phyloP scores from a whole-genome alignment of 768 basidiomycete species.

The Pilatotrama ljubarskyi region DNA sequence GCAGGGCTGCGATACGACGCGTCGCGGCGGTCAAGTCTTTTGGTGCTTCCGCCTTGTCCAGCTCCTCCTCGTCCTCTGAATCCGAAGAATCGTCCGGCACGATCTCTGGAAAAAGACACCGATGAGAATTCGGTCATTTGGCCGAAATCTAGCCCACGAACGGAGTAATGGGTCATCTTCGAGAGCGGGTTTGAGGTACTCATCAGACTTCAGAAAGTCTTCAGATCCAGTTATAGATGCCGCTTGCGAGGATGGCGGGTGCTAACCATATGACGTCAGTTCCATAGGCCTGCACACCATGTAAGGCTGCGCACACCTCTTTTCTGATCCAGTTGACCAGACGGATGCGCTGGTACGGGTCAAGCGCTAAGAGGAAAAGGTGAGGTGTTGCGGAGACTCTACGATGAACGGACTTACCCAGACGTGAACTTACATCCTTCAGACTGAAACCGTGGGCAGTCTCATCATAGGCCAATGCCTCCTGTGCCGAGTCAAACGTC shows the following conservation, averaged over 20 bases:
- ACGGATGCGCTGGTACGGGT: conserved; percentile 77
- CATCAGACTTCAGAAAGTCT: conserved; percentile 68
- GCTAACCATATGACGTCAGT: conserved; percentile 42
- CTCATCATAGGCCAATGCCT: conserved; percentile 64
- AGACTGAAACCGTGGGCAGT: conserved; percentile 63
- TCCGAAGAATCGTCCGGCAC: conserved; percentile 76
- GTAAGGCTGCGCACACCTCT: conserved; percentile 44
- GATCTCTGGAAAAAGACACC: conserved; percentile 40
- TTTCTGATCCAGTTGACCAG: conserved; percentile 87
- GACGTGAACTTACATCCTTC: conserved; percentile 43
- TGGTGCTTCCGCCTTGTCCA: conserved; percentile 25
- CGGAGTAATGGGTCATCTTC: conserved; percentile 90
- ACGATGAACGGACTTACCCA: conserved; percentile 48
- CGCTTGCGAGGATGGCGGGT: conserved; percentile 47
- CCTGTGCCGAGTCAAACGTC: conserved; percentile 55
- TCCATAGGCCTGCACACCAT: not conserved
- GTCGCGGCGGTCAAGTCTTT: conserved; percentile 36
- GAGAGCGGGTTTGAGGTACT: conserved; percentile 77
- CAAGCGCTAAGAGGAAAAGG: conserved; percentile 52
- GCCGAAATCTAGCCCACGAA: conserved; percentile 40
- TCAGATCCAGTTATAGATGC: conserved; percentile 56
- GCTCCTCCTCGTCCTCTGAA: conserved; percentile 69
- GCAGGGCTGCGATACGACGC: conserved; percentile 56
- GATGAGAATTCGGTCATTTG: not conserved
- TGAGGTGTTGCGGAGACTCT: not conserved